Evolutionary conservation across 2,329 filamentous ascomycete species (phyloP).

Genomic region (Fusarium sp.): DNA sequence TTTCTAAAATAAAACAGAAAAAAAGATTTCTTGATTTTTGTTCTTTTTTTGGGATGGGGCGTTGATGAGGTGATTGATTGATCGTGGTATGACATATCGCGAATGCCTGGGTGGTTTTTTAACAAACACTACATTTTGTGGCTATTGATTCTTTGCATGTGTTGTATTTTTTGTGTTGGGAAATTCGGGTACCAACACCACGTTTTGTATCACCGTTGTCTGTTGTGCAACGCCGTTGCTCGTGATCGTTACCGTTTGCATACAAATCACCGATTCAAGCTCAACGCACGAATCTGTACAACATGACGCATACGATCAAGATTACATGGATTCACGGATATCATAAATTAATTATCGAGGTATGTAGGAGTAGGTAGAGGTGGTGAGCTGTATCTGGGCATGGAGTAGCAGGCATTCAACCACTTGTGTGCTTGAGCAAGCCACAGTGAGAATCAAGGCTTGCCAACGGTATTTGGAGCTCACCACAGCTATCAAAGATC

Average conservation of each 20-base stretch:
- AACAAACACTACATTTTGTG: background rate
- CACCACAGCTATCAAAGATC: background rate
- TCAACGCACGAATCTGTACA: background rate
- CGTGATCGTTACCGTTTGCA: background rate
- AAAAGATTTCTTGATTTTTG: background rate
- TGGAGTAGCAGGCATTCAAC: background rate
- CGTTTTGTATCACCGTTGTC: background rate
- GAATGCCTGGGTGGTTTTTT: background rate
- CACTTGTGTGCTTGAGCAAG: background rate
- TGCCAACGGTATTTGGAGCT: background rate
- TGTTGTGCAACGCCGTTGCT: slow-evolving; percentile 8
- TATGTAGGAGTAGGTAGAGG: background rate
- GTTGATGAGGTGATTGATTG: slow-evolving; percentile 17
- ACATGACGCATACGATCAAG: background rate
- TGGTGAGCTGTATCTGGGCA: background rate
- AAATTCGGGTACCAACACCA: background rate
- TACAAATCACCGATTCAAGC: background rate
- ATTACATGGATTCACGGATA: background rate
- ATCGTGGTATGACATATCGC: background rate
- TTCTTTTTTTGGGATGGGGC: background rate
- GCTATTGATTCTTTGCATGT: background rate
- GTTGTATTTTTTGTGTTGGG: no score
- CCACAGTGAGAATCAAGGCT: background rate
- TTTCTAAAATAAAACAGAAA: slow-evolving; percentile 12
- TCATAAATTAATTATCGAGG: background rate